Percentiles rank a stretch among this genome's conserved stretches.
These are phyloP conservation scores for Nicotiana knightiana DNA, from an alignment of 257 asterid species.

Conservation along the genomic window DNA sequence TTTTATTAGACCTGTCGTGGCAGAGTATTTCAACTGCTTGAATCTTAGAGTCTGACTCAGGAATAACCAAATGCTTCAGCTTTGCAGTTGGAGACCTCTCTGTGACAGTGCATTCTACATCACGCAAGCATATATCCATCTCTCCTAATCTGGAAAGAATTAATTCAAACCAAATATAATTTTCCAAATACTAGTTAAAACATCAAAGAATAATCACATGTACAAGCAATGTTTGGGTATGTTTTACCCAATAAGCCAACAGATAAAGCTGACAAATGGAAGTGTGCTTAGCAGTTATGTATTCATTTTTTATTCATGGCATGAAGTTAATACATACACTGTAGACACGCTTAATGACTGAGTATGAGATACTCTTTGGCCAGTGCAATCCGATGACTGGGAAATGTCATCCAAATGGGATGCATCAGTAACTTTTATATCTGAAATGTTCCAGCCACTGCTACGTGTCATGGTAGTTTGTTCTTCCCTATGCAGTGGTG, in stretches of 20 bases:
- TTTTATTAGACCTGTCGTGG: constrained; percentile 21
- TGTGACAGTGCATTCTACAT: constrained; percentile 13
- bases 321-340: constrained; percentile 22
- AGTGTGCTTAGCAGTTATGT: not conserved
- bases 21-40: constrained; percentile 24
- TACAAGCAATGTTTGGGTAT: not conserved
- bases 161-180: not conserved
- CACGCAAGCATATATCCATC: constrained; percentile 10
- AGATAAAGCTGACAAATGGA: not conserved
- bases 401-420: constrained; percentile 5
- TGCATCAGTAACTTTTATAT: constrained; percentile 32
- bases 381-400: constrained; percentile 5
- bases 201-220: not conserved
- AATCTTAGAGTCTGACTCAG: constrained; percentile 15
- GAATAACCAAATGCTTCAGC: constrained; percentile 18
- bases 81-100: constrained; percentile 24
- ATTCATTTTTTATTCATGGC: not conserved
- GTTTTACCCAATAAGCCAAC: not conserved
- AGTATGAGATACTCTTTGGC: constrained; percentile 3
- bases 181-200: not conserved
- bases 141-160: constrained; percentile 36
- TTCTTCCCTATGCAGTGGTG: constrained; percentile 20
- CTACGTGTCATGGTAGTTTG: constrained; percentile 20
- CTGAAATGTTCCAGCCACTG: constrained; percentile 14
- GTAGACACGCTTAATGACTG: constrained; percentile 22